These are phyloP conservation scores for Melocanna baccifera DNA, from an alignment of 176 grass and related monocot genomes.

Conservation along the genomic window DNA sequence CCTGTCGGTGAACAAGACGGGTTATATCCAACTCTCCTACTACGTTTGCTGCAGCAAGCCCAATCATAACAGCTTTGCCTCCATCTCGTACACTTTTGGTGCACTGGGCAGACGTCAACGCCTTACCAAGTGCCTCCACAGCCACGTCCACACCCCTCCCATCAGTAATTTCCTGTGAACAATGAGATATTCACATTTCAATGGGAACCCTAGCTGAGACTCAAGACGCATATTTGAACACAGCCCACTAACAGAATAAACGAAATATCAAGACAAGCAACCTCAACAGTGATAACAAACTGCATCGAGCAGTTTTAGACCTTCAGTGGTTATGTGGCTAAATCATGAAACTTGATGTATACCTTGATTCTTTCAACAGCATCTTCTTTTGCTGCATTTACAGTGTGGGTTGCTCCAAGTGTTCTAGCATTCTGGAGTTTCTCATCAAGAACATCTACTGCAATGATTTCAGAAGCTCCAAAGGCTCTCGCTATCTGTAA, in stretches of 20 bases:
- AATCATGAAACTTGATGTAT: conserved; percentile 1
- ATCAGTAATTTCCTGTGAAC: conserved; percentile 79
- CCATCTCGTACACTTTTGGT: conserved; percentile 88
- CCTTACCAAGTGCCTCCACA: conserved; percentile 92
- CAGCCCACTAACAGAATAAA: background rate
- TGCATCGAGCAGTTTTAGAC: background rate
- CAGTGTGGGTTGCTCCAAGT: conserved; percentile 82
- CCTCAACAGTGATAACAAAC: background rate
- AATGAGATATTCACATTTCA: conserved; percentile 17
- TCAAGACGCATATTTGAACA: conserved; percentile 6
- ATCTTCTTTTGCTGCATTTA: conserved; percentile 85
- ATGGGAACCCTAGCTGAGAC: background rate
- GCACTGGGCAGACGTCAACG: conserved; percentile 81
- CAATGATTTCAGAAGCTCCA: conserved; percentile 92
- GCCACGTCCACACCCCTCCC: conserved; percentile 95
- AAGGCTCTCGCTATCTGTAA: conserved; percentile 96
- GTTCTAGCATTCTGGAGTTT: conserved; percentile 85
- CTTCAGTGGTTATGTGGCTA: background rate
- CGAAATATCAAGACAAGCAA: background rate
- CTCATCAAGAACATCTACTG: conserved; percentile 89
- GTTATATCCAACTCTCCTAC: conserved; percentile 90
- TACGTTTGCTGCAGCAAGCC: conserved; percentile 75
- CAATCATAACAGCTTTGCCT: conserved; percentile 99
- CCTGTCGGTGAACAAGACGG: conserved; percentile 89
- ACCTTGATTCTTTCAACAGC: conserved; percentile 94